Conservation (phyloP, 2,329 filamentous ascomycete species). For the Ophiostoma populinum region DNA sequence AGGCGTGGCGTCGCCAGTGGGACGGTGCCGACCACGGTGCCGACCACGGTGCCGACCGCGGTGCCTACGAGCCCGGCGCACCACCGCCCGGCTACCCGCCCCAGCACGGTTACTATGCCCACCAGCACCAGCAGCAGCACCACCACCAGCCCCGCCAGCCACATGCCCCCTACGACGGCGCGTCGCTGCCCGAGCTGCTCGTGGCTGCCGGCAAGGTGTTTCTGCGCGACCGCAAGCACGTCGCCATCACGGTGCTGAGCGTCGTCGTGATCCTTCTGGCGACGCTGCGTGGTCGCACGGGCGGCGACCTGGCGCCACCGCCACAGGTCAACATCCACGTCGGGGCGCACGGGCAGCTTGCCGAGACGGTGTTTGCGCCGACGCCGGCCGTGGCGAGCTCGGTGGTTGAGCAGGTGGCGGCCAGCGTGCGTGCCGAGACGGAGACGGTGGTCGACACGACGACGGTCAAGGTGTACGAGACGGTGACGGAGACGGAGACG, state of each 20-base stretch:
- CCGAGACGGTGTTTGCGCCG: no score
- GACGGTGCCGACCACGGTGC: not conserved
- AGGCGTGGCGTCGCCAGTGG: slow-evolving; percentile 14
- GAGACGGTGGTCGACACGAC: slow-evolving; percentile 13
- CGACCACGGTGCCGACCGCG: not conserved
- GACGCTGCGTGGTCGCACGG: slow-evolving; percentile 21
- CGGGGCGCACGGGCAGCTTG: not conserved
- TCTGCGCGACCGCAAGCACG: slow-evolving; percentile 40
- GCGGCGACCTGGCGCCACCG: not conserved
- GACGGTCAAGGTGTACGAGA: slow-evolving; percentile 13
- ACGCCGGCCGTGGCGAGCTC: no score
- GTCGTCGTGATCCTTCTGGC: slow-evolving; percentile 32
- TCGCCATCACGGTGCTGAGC: slow-evolving; percentile 37
- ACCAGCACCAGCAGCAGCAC: not conserved
- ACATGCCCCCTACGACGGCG: slow-evolving; percentile 19
- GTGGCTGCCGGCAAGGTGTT: slow-evolving; percentile 35
- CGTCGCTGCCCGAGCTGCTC: slow-evolving; percentile 35
- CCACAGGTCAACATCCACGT: not conserved
- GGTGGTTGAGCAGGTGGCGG: not conserved
- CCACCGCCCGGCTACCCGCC: not conserved
- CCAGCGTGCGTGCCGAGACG: not conserved
- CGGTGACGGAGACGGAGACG: slow-evolving; percentile 13
- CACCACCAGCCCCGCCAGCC: not conserved
- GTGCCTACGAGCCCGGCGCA: not conserved
- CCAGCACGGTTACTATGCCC: no score